A percentile compares a stretch with the other conserved stretches of the same genome.
These are phyloP conservation scores for Lipomyces starkeyi DNA, from an alignment of 805 yeast species.

Conservation along the genomic window DNA sequence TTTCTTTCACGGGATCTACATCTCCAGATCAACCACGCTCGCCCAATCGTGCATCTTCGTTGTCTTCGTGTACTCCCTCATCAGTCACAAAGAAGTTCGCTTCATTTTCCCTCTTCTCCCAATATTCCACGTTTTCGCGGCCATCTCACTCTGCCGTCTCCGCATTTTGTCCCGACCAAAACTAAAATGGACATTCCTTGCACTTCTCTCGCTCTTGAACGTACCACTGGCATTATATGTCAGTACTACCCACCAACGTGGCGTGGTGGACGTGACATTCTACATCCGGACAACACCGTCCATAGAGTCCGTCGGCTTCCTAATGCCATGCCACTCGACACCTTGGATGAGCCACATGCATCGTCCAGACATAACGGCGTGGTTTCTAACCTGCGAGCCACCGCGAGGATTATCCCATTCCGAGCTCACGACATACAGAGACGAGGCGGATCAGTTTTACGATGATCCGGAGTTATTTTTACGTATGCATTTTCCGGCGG, in stretches of 20 bases:
- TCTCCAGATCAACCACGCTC: conserved; percentile 42
- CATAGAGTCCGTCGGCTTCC: conserved; percentile 66
- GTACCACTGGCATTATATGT: conserved; percentile 56
- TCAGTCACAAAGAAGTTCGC: conserved; percentile 89
- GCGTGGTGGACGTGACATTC: conserved; percentile 73
- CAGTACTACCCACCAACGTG: conserved; percentile 79
- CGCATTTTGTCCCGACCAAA: conserved; percentile 18
- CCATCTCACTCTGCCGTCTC: conserved; percentile 48
- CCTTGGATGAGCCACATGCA: conserved; percentile 92
- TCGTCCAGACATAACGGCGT: conserved; percentile 56
- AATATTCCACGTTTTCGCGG: conserved; percentile 59
- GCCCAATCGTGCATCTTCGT: conserved; percentile 50
- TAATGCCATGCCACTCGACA: conserved; percentile 97
- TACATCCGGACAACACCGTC: conserved; percentile 53
- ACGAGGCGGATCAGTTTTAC: conserved; percentile 86
- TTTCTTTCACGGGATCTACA: conserved; percentile 53
- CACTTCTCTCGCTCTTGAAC: conserved; percentile 48
- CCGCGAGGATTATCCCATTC: conserved; percentile 57
- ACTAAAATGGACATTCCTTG: conserved; percentile 11
- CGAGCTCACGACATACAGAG: conserved; percentile 62
- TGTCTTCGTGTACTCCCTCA: conserved; percentile 61
- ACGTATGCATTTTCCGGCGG: conserved; percentile 55
- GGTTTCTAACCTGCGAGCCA: conserved; percentile 93
- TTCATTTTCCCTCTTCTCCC: conserved; percentile 89
- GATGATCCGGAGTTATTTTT: conserved; percentile 67